Conservation (phyloP, 225 moss, liverwort and hornwort genomes). For the Bryum argenteum region DNA sequence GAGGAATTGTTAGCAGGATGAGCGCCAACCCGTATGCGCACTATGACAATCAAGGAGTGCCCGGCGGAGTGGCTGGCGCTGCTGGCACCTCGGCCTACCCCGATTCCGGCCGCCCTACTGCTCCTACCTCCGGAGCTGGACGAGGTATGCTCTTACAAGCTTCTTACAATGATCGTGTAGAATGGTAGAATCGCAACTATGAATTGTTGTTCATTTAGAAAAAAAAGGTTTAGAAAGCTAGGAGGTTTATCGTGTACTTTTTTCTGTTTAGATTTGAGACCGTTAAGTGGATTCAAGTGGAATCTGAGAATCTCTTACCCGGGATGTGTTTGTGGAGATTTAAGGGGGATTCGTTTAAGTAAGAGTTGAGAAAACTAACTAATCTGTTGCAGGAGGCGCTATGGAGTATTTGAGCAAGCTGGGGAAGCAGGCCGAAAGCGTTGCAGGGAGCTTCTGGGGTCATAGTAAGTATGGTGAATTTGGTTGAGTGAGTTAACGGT, state of each 20-base stretch:
- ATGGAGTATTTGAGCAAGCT: conserved; percentile 60
- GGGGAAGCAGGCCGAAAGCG: conserved; percentile 61
- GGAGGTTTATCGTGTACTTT: too few species aligned
- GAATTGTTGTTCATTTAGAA: too few species aligned
- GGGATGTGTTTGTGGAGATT: too few species aligned
- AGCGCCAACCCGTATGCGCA: conserved; percentile 50
- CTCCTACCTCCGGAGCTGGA: conserved; percentile 23
- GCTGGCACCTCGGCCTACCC: conserved; percentile 43
- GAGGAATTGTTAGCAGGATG: conserved; percentile 17
- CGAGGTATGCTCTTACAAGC: conserved; percentile 15
- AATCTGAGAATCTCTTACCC: too few species aligned
- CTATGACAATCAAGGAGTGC: conserved; percentile 55
- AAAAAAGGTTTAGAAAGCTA: too few species aligned
- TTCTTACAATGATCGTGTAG: too few species aligned
- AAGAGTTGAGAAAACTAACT: too few species aligned
- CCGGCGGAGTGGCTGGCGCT: conserved; percentile 43
- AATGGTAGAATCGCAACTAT: too few species aligned
- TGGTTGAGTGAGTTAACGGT: not conserved
- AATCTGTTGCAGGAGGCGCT: conserved; percentile 35
- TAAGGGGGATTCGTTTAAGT: too few species aligned
- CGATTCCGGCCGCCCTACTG: conserved; percentile 24
- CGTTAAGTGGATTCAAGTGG: too few species aligned
- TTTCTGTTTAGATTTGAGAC: not conserved
- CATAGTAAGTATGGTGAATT: conserved; percentile 65
- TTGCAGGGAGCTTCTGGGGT: conserved; percentile 77